Conservation (phyloP, 305 asterid species). For the Withania somnifera region DNA sequence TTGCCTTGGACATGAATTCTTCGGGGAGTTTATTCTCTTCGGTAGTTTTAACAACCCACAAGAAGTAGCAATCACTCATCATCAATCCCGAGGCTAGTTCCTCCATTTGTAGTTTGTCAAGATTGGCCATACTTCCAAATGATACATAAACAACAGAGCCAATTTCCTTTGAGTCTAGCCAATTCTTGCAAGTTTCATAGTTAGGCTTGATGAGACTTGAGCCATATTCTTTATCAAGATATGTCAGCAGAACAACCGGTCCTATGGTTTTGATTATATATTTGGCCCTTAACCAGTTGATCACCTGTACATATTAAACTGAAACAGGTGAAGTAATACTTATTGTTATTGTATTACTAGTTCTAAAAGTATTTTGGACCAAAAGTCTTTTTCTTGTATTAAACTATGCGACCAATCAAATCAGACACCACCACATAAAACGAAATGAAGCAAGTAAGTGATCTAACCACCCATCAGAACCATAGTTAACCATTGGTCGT, state of each 20-base stretch:
- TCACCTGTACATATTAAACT: background rate
- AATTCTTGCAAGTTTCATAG: background rate
- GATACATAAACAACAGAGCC: background rate
- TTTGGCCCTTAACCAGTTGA: slow-evolving; percentile 17
- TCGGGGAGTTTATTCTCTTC: background rate
- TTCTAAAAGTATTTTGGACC: too few species aligned
- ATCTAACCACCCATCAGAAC: too few species aligned
- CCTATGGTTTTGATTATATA: slow-evolving; percentile 26
- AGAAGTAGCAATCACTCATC: background rate
- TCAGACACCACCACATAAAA: too few species aligned
- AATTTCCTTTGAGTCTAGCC: background rate
- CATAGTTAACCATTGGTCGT: too few species aligned
- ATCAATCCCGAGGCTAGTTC: background rate
- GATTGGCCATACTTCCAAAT: background rate
- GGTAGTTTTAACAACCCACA: background rate
- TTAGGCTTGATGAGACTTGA: background rate
- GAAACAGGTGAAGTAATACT: too few species aligned
- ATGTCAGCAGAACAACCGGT: slow-evolving; percentile 7
- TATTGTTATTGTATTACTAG: too few species aligned
- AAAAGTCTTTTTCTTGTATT: too few species aligned
- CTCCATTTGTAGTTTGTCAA: background rate
- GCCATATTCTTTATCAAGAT: background rate
- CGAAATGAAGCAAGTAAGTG: too few species aligned
- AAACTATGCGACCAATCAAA: too few species aligned
- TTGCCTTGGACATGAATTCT: background rate